Base-by-base conservation (phyloP, 2,329 filamentous ascomycete genomes). In the Sordariomycetes sp. region DNA sequence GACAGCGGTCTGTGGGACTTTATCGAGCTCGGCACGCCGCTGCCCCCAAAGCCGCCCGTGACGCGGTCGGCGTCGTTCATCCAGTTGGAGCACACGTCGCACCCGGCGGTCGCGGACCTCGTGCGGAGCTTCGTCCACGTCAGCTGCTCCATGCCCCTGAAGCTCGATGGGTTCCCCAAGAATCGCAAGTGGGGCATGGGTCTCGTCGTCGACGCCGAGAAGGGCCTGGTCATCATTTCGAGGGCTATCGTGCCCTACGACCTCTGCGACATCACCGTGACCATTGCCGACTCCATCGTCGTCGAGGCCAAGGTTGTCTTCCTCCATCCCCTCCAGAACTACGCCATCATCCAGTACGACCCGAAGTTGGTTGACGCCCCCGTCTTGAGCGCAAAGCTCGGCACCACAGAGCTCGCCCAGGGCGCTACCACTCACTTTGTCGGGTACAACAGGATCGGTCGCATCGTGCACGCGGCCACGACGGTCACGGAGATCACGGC, bases 401-500 rank as follows among this genome's bases (percentile, higher is more conserved):
- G 90, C 65, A 84, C 78, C 6, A 83, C 89, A 58, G 84, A 85
- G 64, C 90, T 97, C 68, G 91, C 90, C 55, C 94, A 97, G 73
- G 94, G 94, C 39, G 89, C 91, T 54, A 87, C 92, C 58, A 96
- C 91, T 0, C 91, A 96, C 63, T 99, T 99, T 71, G 87, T 99
- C 61, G 95, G 94, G n/a, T 95, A 96, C 75, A 99, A 99, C 68
- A 86, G 95, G 62, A 97, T 96, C 62, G 86, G 92, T 60, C 84
- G 92, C 39, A 89, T 96, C 48, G 92, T 97, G 3, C 89, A 96
- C 63, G 89, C 90, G 5, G 90, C 95, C 64, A 97, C 94, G 0
- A 90, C 87, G 0, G 90, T 99, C 15, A 99, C 95, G 0, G 94
- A 99, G 69, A 95, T 99, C 65, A 97, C 92, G 12, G 94, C 94